Base-by-base conservation (phyloP, 1,139 yeast genomes). In the Candida glucosophila region DNA sequence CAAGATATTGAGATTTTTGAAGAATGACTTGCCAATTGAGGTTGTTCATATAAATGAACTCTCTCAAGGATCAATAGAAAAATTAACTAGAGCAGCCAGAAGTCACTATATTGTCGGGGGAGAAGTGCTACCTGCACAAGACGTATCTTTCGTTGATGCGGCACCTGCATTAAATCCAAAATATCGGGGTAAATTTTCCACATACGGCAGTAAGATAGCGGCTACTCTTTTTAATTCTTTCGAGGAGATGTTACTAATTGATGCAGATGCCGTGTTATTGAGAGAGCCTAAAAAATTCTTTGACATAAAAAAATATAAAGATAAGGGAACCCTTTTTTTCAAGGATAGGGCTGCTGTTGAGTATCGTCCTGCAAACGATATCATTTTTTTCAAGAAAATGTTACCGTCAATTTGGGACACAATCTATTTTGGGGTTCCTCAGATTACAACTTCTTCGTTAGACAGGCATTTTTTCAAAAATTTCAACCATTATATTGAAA, bases 151-250 rank as follows among this genome's bases (percentile, higher is more conserved):
- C 32, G 57, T 73, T 4, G 57, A 71, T 40, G 61, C 61, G 2
- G 30, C 49, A 0, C 36, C 43, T 2, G 39, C 65, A 3, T 39
- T 73, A 11, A 40, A 46, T 12, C 29, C 38, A 2, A 29, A 40
- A 4, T 56, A 52, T 32, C 30, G 41, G 5, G 40, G 35, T 15
- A 49, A 53, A 20, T 61, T 66, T 30, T 40, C 48, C n/a, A 52
- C 49, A 2, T 67, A 52, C 36, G 64, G 65, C 22, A 69, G 69
- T 41, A 72, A 72, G 40, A 54, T 73, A 37, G 36, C 67, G 15
- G 74, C 77, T 3, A 44, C 59, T 11, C 31, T 70, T 13, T 68
- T 71, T 46, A 68, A 59, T 29, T 59, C 74, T 2, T 71, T 71
- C 34, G 58, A 58, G 24, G 75, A 71, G 33, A 53, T 58, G 38